A percentile compares a stretch with the other conserved stretches of the same genome.
phyloP scores from a whole-genome alignment of 148 eudicot genomes.

The Agrostemma githago region DNA sequence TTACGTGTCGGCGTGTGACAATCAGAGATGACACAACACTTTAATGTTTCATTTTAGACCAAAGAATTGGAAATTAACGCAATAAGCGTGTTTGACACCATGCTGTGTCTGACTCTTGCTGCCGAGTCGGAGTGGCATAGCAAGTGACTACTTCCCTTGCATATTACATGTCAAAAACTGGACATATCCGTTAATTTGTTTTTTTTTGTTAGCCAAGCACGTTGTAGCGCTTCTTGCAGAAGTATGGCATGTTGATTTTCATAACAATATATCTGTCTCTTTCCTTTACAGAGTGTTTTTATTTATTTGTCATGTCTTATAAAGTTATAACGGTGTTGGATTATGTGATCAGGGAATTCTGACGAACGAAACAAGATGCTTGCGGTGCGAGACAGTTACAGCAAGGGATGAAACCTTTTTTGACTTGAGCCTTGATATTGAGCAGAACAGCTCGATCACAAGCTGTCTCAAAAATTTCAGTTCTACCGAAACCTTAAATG shows the following conservation, averaged over 20 bases:
- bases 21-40: no score
- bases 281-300: neutral
- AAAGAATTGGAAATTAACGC: no score
- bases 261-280: neutral
- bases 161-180: no score
- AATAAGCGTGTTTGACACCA: no score
- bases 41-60: no score
- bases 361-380: constrained; percentile 84
- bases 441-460: constrained; percentile 82
- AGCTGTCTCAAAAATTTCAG: constrained; percentile 86
- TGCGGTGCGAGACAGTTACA: constrained; percentile 81
- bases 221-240: no score
- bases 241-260: neutral
- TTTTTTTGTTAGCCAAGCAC: no score
- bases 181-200: no score
- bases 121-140: no score
- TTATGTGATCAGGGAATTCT: constrained; percentile 58
- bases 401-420: constrained; percentile 87
- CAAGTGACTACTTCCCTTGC: no score
- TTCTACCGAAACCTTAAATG: constrained; percentile 84
- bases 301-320: constrained; percentile 10
- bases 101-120: no score
- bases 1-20: neutral
- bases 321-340: neutral
- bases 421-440: constrained; percentile 86